Evolutionary conservation across 2,329 filamentous ascomycete species (phyloP), one percentile per base, ranked within the genome.

Genomic region (Leptographium lundbergii): DNA sequence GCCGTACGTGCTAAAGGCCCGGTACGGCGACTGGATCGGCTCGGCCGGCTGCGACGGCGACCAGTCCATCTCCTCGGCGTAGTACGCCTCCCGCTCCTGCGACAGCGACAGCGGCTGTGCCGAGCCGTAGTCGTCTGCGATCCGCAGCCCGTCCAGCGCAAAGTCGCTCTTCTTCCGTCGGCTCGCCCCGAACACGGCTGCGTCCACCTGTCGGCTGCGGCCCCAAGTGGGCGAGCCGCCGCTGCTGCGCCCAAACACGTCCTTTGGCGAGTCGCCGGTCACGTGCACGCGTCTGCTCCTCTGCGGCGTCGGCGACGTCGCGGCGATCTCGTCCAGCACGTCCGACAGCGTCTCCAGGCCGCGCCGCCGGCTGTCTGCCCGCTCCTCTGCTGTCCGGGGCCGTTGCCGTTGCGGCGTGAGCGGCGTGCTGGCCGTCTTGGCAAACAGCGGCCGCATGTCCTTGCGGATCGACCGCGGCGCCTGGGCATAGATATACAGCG

Each of bases 31-130:
- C 59, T 27, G 34, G 17, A 7, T 71, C 19, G 77, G 75, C 57
- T 61, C 53, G 50, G 56, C 42, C 11, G 56, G 47, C 54, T 75
- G 73, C 0, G 82, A 82, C 0, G 85, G 85, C 2, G 84, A 81
- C 83, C 87, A 89, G 66, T 91, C 88, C 88, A 91, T 91, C 59
- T 80, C 79, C 47, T 86, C 81, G 1, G 73, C 74, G 59, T 78
- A 73, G 10, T 74, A 14, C 4, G 32, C n/a, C 2, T 56, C 42
- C 25, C 27, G 13, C 24, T 55, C 27, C 14, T 45, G 36, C 4
- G 59, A 54, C 17, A 29, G 51, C 6, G 39, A 56, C 47, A 34
- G 50, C 52, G 25, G 50, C 34, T 25, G 22, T 7, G 53, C 6
- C 13, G 27, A 11, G n/a, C 6, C 34, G 14, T 32, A 47, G 34